These are phyloP conservation scores for Tuber indicum DNA, from an alignment of 495 filamentous ascomycete genomes.

Conservation along the genomic window DNA sequence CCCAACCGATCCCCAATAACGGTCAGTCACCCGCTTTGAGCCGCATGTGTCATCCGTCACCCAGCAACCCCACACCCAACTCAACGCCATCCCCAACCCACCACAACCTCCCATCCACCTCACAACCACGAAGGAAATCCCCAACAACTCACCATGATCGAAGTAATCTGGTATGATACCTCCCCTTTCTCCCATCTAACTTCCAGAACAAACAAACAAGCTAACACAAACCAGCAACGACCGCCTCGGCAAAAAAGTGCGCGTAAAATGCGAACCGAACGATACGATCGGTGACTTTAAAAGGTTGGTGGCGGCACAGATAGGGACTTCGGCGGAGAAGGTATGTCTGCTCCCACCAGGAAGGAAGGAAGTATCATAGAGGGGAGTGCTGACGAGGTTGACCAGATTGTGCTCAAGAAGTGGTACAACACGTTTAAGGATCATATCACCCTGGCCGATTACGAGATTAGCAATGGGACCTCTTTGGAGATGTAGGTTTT, in stretches of 20 bases:
- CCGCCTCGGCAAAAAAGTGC: conserved; percentile 37
- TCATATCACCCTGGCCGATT: conserved; percentile 40
- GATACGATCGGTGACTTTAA: conserved; percentile 42
- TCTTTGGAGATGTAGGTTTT: conserved; percentile 38
- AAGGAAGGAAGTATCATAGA: not conserved
- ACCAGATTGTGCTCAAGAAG: conserved; percentile 40
- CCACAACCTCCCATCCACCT: not conserved
- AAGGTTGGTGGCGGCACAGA: conserved; percentile 39
- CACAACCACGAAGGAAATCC: conserved; percentile 4
- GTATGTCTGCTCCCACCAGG: not conserved
- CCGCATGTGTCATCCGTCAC: not conserved
- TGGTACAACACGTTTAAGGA: conserved; percentile 39
- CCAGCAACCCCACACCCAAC: not conserved
- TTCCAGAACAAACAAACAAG: not conserved
- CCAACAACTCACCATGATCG: conserved; percentile 30
- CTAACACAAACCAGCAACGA: conserved; percentile 29
- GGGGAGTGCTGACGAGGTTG: not conserved
- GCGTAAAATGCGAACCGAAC: conserved; percentile 40
- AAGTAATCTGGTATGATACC: conserved; percentile 35
- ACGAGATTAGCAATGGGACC: conserved; percentile 39
- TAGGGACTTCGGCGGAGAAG: conserved; percentile 38
- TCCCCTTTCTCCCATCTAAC: not conserved
- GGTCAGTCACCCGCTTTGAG: not conserved
- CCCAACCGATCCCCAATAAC: not conserved
- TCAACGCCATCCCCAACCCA: not conserved